Evolutionary conservation across 2,329 filamentous ascomycete species (phyloP), one percentile per base, ranked within the genome.

Genomic region (Neofusicoccum kwambonambiense): DNA sequence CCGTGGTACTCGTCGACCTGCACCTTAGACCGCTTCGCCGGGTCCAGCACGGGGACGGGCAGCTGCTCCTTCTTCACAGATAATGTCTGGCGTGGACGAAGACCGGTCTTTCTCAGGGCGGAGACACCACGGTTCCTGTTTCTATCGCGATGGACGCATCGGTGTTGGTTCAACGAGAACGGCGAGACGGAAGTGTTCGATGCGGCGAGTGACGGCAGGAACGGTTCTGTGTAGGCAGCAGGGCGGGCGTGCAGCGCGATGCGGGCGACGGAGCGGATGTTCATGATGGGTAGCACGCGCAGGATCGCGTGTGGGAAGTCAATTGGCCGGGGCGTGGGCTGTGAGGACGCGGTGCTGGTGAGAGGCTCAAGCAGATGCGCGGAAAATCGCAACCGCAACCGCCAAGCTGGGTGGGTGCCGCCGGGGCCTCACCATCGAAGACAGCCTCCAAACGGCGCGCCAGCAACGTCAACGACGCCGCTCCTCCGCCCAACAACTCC

Each of bases 91-190:
- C 88, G 86, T 4, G 88, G 87, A 0, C 77, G 76, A 6, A 78
- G 68, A 17, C 93, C 93, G 1, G 90, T 92, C 57, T 90, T 85
- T 69, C 91, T 89, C 65, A 96, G 84, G 27, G 89, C 90, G 64
- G 92, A 97, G 61, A 97, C 87, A 50, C 93, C 94, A 67, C 95
- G 90, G 67, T 87, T 81, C 69, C 85, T 88, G 82, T 92, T 97
- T 80, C 87, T 87, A 81, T 64, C 50, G 31, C 31, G 41, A 34
- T 50, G 37, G 56, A 49, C n/a, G 37, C 79, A 81, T 77, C 82
- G 79, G 69, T 71, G 82, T 70, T 79, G 81, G 68, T 76, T 80
- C 68, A 78, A 78, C 60, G 85, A 84, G 65, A 86, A 89, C 47
- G 66, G 69, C 57, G 87, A 86, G 47, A 77, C 77, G 76, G 88